Conservation (phyloP, 805 yeast species). For the Ogataea pini region DNA sequence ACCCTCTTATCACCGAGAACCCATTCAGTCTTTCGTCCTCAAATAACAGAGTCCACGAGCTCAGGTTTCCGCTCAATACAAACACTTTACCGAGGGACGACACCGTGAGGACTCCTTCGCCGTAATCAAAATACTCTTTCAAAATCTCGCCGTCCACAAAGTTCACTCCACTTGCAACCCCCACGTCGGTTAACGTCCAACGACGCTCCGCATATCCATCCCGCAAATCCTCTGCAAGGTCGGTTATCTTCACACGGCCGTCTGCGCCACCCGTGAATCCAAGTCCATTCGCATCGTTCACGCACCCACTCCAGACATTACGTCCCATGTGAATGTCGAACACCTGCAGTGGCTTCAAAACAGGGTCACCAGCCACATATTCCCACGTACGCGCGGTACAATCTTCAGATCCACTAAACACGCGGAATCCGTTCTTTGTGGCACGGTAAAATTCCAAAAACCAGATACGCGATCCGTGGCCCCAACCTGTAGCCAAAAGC, state of each 20-base stretch:
- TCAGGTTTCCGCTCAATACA: slow-evolving; percentile 25
- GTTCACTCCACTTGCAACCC: slow-evolving; percentile 24
- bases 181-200: slow-evolving; percentile 40
- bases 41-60: slow-evolving; percentile 32
- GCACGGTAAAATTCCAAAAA: slow-evolving; percentile 56
- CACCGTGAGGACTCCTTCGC: slow-evolving; percentile 47
- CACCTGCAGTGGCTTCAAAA: slow-evolving; percentile 45
- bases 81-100: slow-evolving; percentile 63
- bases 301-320: slow-evolving; percentile 81
- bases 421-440: slow-evolving; percentile 29
- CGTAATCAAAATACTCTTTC: slow-evolving; percentile 57
- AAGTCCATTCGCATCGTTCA: slow-evolving; percentile 43
- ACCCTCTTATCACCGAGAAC: slow-evolving; percentile 32
- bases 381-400: slow-evolving; percentile 82
- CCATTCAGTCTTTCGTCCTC: slow-evolving; percentile 29
- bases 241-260: slow-evolving; percentile 72
- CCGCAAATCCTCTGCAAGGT: slow-evolving; percentile 41
- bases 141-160: slow-evolving; percentile 54
- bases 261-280: slow-evolving; percentile 94
- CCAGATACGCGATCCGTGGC: slow-evolving; percentile 96
- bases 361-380: slow-evolving; percentile 33
- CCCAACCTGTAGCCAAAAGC: slow-evolving; percentile 85
- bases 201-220: slow-evolving; percentile 30
- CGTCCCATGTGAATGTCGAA: slow-evolving; percentile 80
- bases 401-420: slow-evolving; percentile 83